Percentiles rank a stretch among this genome's conserved stretches.
phyloP scores from a whole-genome alignment of 139 green algal genomes.

The Bryopsis sp. region DNA sequence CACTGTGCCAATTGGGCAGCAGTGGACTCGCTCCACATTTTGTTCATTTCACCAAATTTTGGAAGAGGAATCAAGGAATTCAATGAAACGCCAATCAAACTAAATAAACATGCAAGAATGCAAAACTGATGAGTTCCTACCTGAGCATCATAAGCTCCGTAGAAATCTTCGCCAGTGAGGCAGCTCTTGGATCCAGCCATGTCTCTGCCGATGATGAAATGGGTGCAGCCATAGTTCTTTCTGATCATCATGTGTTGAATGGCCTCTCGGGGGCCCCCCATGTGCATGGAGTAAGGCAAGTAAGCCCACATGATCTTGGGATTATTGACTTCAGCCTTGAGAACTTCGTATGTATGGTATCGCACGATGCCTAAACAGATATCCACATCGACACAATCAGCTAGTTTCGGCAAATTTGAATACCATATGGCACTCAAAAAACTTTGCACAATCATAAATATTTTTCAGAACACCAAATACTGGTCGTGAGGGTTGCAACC shows the following conservation, averaged over 20 bases:
- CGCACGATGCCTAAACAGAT: conserved; percentile 15
- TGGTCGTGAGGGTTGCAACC: too few species aligned
- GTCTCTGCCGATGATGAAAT: conserved; percentile 94
- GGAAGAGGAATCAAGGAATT: too few species aligned
- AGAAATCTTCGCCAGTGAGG: conserved; percentile 83
- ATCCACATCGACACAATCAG: too few species aligned
- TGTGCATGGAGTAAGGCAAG: conserved; percentile 94
- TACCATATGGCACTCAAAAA: neutral
- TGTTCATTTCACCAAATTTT: too few species aligned
- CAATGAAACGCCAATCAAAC: too few species aligned
- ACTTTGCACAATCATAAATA: too few species aligned
- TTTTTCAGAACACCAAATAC: too few species aligned
- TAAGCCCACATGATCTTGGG: conserved; percentile 78
- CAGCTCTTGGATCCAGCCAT: conserved; percentile 86
- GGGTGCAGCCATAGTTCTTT: conserved; percentile 92
- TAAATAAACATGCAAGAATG: too few species aligned
- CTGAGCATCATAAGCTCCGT: conserved; percentile 77
- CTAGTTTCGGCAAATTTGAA: too few species aligned
- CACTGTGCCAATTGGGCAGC: too few species aligned
- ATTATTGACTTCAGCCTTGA: conserved; percentile 79
- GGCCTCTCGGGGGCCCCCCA: conserved; percentile 83
- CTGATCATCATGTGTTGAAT: conserved; percentile 95
- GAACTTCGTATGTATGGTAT: conserved; percentile 90
- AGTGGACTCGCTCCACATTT: too few species aligned
- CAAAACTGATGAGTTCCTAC: too few species aligned